phyloP scores from a whole-genome alignment of 495 filamentous ascomycete genomes.

The Podospora pseudocomata region DNA sequence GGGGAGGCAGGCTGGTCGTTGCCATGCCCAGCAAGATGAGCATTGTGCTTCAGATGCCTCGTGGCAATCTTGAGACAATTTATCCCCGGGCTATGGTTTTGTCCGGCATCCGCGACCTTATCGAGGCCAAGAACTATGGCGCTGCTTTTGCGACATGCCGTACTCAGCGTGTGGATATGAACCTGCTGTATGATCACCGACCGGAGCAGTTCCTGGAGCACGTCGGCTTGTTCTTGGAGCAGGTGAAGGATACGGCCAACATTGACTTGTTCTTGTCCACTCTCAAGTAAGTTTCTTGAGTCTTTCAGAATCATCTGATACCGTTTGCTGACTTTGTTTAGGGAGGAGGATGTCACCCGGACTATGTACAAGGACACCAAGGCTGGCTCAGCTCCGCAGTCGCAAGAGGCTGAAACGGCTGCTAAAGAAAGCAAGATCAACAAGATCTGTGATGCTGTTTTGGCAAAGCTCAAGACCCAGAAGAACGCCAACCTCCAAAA shows the following conservation, averaged over 20 bases:
- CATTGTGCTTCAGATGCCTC: constrained; percentile 84
- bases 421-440: constrained; percentile 66
- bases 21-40: constrained; percentile 84
- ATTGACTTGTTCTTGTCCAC: constrained; percentile 92
- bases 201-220: constrained; percentile 77
- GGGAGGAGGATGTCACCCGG: constrained; percentile 89
- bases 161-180: constrained; percentile 93
- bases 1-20: constrained; percentile 79
- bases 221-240: constrained; percentile 74
- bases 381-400: constrained; percentile 26
- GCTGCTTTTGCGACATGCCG: constrained; percentile 83
- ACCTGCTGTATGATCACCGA: constrained; percentile 91
- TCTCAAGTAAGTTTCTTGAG: constrained; percentile 58
- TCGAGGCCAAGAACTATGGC: constrained; percentile 75
- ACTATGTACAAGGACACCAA: constrained; percentile 90
- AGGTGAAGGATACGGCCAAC: constrained; percentile 77
- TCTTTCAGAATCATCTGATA: not conserved
- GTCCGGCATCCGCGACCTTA: constrained; percentile 75
- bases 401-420: constrained; percentile 7
- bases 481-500: constrained; percentile 77
- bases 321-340: constrained; percentile 30
- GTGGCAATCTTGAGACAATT: constrained; percentile 94
- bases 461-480: constrained; percentile 59
- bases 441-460: constrained; percentile 80
- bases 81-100: constrained; percentile 89